Base-by-base conservation (phyloP, 345 rosid species). In the Boechera stricta region DNA sequence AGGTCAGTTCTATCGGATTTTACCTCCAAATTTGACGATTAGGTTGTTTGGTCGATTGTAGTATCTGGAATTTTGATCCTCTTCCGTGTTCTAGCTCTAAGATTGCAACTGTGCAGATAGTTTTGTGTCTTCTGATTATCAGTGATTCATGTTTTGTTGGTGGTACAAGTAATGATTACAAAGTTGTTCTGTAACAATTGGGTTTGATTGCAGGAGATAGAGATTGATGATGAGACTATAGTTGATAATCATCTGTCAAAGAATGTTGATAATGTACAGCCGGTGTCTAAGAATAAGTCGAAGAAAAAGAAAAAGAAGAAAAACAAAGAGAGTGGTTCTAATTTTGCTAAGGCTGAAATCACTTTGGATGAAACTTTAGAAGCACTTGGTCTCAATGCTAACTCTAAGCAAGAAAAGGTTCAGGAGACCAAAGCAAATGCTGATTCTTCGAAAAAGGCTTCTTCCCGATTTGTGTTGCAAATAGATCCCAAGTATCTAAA, bases 241-340 rank as follows among this genome's bases (percentile, higher is more conserved):
- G 29, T 9, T 55, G 80, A 77, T 78, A 77, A 58, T 58, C 7
- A 58, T 16, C 6, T 33, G 28, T 63, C 54, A 64, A 64, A 7
- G n/a, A 10, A 5, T 1, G n/a, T 4, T 64, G 47, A 53, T 16
- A 39, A 8, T 45, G 60, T 48, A 32, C 72, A 64, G 39, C 48
- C 10, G 0, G 18, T 81, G 32, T 48, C 81, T 16, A 80, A 85
- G 54, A 87, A 77, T 62, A 93, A 87, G 83, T 79, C 89, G 26
- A 93, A 86, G 93, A 93, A 91, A 57, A 91, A 93, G 89, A 93
- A 91, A 51, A 91, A 89, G 85, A 93, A 89, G 87, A 91, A 82
- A 75, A 60, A 60, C 76, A 93, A 88, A 79, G 86, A 85, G 72
- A 83, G 61, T 62, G 67, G 75, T 41, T 55, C 83, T 51, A 77